Conservation (phyloP, 2,329 filamentous ascomycete species). For the Reticulascus tulasneorum region DNA sequence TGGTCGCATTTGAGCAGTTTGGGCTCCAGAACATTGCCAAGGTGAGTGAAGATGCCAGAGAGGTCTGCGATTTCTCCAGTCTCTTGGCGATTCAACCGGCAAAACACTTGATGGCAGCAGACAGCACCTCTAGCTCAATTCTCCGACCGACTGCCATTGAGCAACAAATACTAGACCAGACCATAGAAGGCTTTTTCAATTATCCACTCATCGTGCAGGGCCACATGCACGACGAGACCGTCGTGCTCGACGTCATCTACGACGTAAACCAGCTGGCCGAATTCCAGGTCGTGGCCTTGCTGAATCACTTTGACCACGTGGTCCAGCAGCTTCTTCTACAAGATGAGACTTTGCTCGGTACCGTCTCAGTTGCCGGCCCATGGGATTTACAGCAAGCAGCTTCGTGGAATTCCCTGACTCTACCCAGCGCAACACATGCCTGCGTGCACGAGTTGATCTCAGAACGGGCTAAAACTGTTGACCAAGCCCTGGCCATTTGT, state of each 20-base stretch:
- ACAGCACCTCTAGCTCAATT: not conserved
- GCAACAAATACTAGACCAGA: not conserved
- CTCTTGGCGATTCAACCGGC: conserved; percentile 5
- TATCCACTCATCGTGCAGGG: conserved; percentile 6
- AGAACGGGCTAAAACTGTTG: conserved; percentile 1
- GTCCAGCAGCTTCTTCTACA: conserved; percentile 2
- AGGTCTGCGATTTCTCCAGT: conserved; percentile 1
- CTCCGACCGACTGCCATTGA: not conserved
- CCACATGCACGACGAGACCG: conserved; percentile 3
- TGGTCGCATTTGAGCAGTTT: conserved; percentile 17
- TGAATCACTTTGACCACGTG: conserved; percentile 1
- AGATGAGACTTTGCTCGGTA: not conserved
- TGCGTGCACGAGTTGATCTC: not conserved
- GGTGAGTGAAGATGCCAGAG: conserved; percentile 8
- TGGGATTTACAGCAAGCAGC: not conserved
- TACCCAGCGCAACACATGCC: no score
- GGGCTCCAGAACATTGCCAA: conserved; percentile 16
- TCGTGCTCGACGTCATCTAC: conserved; percentile 2
- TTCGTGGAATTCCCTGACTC: no score
- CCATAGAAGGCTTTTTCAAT: conserved; percentile 7
- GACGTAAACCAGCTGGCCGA: not conserved
- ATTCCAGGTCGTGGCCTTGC: not conserved
- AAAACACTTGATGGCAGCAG: conserved; percentile 2
- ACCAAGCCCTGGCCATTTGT: conserved; percentile 17
- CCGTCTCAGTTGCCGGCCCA: not conserved